Evolutionary conservation across 345 rosid species (phyloP).

Genomic region (Acer negundo): DNA sequence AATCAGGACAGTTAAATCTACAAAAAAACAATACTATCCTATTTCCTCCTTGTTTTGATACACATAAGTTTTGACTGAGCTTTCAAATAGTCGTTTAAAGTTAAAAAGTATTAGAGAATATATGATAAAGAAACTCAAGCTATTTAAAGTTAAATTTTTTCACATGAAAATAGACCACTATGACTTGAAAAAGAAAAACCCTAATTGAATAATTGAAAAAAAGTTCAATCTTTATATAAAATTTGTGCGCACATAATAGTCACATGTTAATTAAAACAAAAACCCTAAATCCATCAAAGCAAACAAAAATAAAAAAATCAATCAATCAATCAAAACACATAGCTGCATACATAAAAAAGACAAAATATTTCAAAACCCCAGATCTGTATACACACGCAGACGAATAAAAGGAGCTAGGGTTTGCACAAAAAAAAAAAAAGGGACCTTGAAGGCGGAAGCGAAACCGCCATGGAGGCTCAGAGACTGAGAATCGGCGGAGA

Average conservation of each 20-base stretch:
- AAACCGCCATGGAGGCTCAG: constrained; percentile 12
- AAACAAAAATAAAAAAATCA: neutral
- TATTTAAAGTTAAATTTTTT: neutral
- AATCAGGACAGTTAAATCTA: constrained; percentile 28
- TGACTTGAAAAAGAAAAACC: neutral
- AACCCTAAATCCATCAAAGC: neutral
- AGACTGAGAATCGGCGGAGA: constrained; percentile 13
- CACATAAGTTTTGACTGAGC: neutral
- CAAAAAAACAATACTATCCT: neutral
- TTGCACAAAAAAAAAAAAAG: neutral
- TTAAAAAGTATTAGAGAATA: neutral
- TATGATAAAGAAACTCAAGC: neutral
- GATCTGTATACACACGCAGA: neutral
- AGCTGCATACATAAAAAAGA: neutral
- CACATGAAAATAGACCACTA: neutral
- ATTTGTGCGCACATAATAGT: neutral
- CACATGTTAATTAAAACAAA: neutral
- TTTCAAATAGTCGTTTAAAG: neutral
- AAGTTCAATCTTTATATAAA: neutral
- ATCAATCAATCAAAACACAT: neutral
- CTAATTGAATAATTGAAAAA: neutral
- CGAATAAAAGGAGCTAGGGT: neutral
- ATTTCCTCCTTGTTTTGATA: neutral
- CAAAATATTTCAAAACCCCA: neutral
- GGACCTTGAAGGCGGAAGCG: constrained; percentile 16